Percentiles rank a stretch among this genome's conserved stretches.
These are phyloP conservation scores for Salicornia ramosissima DNA, from an alignment of 148 eudicot genomes.

Conservation along the genomic window DNA sequence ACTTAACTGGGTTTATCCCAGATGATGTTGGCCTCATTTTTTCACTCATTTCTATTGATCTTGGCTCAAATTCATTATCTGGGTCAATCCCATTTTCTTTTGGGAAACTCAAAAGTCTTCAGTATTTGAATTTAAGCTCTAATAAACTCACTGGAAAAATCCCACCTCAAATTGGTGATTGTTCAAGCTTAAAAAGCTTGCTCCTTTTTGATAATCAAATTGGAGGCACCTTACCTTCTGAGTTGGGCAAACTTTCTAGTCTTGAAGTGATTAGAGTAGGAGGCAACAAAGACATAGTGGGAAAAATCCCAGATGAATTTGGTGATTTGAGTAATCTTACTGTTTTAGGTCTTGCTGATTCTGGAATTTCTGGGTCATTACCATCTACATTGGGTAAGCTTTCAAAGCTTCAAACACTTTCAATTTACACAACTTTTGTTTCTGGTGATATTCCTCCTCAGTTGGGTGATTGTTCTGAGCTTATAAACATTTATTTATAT, in stretches of 20 bases:
- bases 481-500: conserved; percentile 58
- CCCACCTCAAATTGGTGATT: conserved; percentile 39
- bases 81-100: conserved; percentile 45
- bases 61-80: conserved; percentile 43
- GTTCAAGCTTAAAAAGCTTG: conserved; percentile 36
- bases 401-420: conserved; percentile 48
- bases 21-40: conserved; percentile 32
- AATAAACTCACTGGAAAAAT: conserved; percentile 51
- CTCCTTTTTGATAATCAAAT: conserved; percentile 44
- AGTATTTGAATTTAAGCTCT: conserved; percentile 47
- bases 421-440: conserved; percentile 59
- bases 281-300: conserved; percentile 51
- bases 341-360: conserved; percentile 58
- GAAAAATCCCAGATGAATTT: conserved; percentile 43
- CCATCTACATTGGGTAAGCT: conserved; percentile 50
- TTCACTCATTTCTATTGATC: conserved; percentile 33
- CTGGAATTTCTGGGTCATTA: conserved; percentile 48
- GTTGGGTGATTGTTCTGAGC: conserved; percentile 68
- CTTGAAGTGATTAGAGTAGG: conserved; percentile 45
- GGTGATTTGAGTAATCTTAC: conserved; percentile 42
- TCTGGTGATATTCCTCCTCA: conserved; percentile 64
- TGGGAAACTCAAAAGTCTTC: conserved; percentile 37
- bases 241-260: conserved; percentile 27
- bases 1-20: conserved; percentile 56
- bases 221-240: conserved; percentile 38